Evolutionary conservation across 2,329 filamentous ascomycete genomes (phyloP).

Genomic region (Seiridium cupressi): DNA sequence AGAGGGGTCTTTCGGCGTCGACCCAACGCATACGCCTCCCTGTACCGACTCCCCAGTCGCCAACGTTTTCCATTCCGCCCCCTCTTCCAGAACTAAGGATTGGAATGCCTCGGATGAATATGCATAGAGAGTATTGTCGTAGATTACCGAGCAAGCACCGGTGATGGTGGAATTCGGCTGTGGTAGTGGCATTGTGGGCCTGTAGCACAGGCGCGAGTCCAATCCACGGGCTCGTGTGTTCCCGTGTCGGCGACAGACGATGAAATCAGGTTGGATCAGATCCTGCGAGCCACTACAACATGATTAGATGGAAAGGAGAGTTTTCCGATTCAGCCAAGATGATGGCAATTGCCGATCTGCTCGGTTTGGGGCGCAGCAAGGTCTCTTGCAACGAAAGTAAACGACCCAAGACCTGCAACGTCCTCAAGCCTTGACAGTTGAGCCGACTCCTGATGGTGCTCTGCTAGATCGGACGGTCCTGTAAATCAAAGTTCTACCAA

Average conservation of each 20-base stretch:
- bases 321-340: not conserved
- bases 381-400: not conserved
- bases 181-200: conserved; percentile 65
- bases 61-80: conserved; percentile 70
- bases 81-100: conserved; percentile 65
- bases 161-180: conserved; percentile 67
- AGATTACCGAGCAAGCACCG: conserved; percentile 77
- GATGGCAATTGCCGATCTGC: not conserved
- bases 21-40: conserved; percentile 75
- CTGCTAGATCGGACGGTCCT: not conserved
- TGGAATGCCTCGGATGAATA: conserved; percentile 76
- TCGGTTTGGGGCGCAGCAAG: conserved; percentile 8
- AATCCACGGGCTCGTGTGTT: conserved; percentile 4
- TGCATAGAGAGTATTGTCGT: conserved; percentile 80
- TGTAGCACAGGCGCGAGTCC: conserved; percentile 8
- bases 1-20: conserved; percentile 55
- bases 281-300: not conserved
- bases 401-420: conserved; percentile 4
- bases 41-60: conserved; percentile 67
- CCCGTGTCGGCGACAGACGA: not conserved
- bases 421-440: not conserved
- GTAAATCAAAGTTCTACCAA: too few species aligned
- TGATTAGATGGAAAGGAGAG: not conserved
- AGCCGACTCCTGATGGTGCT: not conserved
- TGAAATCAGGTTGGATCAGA: not conserved